A percentile compares a stretch with the other conserved stretches of the same genome.
Evolutionary conservation across 2,329 filamentous ascomycete genomes (phyloP).

Genomic region (Penicillium capsulatum): DNA sequence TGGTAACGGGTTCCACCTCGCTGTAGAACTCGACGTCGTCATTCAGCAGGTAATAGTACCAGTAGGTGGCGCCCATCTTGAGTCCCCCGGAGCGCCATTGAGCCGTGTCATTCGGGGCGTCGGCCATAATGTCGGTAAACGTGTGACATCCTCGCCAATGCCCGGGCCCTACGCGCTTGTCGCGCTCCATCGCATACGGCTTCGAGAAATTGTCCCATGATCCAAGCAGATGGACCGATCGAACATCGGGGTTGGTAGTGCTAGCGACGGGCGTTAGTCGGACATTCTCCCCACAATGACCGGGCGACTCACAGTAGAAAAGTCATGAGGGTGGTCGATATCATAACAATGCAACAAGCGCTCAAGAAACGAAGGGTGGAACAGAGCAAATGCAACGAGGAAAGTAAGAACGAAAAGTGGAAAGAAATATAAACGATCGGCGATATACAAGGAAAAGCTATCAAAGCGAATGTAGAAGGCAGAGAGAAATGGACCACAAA

Average conservation of each 20-base stretch:
- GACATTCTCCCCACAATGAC: too few relatives aligned
- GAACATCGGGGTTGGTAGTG: constrained; percentile 35
- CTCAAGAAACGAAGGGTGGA: constrained; percentile 7
- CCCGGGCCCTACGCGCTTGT: constrained; percentile 66
- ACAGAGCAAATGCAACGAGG: constrained; percentile 3
- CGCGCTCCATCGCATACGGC: constrained; percentile 75
- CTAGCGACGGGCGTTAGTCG: too few relatives aligned
- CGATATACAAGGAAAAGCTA: constrained; percentile 7
- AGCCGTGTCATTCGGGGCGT: constrained; percentile 58
- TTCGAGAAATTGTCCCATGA: constrained; percentile 93
- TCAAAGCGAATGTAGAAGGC: background rate
- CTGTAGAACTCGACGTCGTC: constrained; percentile 74
- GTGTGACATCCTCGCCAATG: constrained; percentile 85
- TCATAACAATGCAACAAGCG: constrained; percentile 23
- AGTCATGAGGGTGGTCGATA: constrained; percentile 36
- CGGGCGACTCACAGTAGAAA: constrained; percentile 31
- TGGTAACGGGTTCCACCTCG: constrained; percentile 67
- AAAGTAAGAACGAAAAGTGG: constrained; percentile 4
- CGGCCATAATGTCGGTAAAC: constrained; percentile 80
- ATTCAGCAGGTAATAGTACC: constrained; percentile 91
- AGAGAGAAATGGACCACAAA: constrained; percentile 7
- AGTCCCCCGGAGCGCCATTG: constrained; percentile 69
- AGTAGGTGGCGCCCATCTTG: constrained; percentile 90
- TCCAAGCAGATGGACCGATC: constrained; percentile 73
- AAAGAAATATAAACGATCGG: too few relatives aligned